These are phyloP conservation scores for Fusarium annulatum DNA, from an alignment of 2,329 filamentous ascomycete genomes.

Conservation along the genomic window DNA sequence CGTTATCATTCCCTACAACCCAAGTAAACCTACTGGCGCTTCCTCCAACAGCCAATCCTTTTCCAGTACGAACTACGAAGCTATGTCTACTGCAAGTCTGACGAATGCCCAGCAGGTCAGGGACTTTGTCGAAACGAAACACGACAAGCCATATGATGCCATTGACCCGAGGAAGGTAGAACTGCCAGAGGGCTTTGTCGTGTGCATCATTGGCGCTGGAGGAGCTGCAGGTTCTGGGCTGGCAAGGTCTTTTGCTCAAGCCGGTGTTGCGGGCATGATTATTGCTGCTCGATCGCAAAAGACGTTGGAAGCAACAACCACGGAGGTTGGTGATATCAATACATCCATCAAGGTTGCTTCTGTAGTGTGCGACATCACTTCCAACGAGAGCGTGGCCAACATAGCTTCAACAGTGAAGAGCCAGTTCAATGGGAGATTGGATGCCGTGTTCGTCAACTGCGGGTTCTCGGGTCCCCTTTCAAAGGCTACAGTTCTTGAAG, in stretches of 20 bases:
- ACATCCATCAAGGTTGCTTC: not conserved
- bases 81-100: not conserved
- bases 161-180: not conserved
- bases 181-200: not conserved
- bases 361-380: not conserved
- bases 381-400: not conserved
- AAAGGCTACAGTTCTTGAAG: not conserved
- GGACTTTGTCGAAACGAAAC: not conserved
- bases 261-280: not conserved
- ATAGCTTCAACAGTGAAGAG: not conserved
- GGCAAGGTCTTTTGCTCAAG: conserved; percentile 1
- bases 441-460: conserved; percentile 10
- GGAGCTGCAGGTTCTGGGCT: conserved; percentile 1
- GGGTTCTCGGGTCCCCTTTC: not conserved
- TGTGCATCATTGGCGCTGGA: conserved; percentile 14
- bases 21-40: accelerated
- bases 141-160: not conserved
- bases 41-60: not conserved
- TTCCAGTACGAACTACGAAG: not conserved
- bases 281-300: conserved; percentile 1
- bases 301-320: not conserved
- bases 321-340: not conserved
- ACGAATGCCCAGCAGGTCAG: conserved; percentile 1
- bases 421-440: not conserved
- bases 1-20: not conserved